Evolutionary conservation across 345 rosid species (phyloP).

Genomic region (Clausena lansium): DNA sequence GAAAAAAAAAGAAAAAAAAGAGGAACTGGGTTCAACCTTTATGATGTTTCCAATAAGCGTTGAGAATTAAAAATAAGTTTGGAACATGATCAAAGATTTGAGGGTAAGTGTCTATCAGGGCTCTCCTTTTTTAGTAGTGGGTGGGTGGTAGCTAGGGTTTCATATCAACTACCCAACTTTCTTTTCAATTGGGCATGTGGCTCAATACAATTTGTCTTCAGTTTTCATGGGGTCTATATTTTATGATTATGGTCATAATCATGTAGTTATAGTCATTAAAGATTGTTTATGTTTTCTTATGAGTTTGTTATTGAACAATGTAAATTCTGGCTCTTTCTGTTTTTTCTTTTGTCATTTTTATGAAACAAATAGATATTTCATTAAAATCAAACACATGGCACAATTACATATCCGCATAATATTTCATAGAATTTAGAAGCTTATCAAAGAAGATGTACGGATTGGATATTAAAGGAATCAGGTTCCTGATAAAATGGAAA

Average conservation of each 20-base stretch:
- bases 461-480: conserved; percentile 17
- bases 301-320: background rate
- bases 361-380: background rate
- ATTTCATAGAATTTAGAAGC: background rate
- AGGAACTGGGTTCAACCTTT: background rate
- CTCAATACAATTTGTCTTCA: conserved; percentile 8
- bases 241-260: background rate
- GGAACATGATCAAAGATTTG: background rate
- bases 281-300: background rate
- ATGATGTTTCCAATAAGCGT: background rate
- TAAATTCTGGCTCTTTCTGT: too few relatives aligned
- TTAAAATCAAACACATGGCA: background rate
- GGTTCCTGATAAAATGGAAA: conserved; percentile 18
- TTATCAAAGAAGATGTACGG: conserved; percentile 3
- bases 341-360: background rate
- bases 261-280: background rate
- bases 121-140: background rate
- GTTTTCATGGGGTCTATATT: background rate
- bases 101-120: background rate
- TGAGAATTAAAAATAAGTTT: background rate
- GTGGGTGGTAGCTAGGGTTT: background rate
- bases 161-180: background rate
- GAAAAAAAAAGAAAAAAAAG: background rate
- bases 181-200: conserved; percentile 5
- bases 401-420: background rate